phyloP scores from a whole-genome alignment of 2,329 filamentous ascomycete genomes.

The Botrytis elliptica region DNA sequence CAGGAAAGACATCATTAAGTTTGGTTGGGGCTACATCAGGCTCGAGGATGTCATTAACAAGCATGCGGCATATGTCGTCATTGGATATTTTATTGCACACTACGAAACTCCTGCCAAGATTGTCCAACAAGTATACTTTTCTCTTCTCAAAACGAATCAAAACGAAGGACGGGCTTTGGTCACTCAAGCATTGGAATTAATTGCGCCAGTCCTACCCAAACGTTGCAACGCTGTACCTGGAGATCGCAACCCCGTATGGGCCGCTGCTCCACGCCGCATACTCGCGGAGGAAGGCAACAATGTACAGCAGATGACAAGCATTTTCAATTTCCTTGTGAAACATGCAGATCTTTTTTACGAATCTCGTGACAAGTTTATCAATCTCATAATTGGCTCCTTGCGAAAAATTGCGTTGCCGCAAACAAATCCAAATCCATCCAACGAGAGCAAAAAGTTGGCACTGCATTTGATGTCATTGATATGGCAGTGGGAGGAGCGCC shows the following conservation, averaged over 20 bases:
- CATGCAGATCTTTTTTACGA: constrained; percentile 95
- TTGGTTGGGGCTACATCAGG: constrained; percentile 96
- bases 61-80: constrained; percentile 93
- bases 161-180: constrained; percentile 91
- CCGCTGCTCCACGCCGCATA: constrained; percentile 84
- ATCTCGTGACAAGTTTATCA: constrained; percentile 84
- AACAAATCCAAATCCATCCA: constrained; percentile 77
- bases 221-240: constrained; percentile 66
- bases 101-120: constrained; percentile 98
- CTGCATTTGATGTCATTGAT: constrained; percentile 88
- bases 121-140: constrained; percentile 90
- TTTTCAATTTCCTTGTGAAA: constrained; percentile 93
- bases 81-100: constrained; percentile 95
- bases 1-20: constrained; percentile 97
- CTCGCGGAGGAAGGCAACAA: constrained; percentile 93
- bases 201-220: constrained; percentile 91
- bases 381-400: constrained; percentile 83
- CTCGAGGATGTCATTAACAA: constrained; percentile 99
- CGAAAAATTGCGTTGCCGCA: constrained; percentile 79
- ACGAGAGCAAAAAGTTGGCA: constrained; percentile 87
- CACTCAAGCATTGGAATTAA: constrained; percentile 88
- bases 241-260: constrained; percentile 81
- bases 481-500: constrained; percentile 87
- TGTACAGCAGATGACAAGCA: constrained; percentile 91
- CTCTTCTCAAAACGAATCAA: constrained; percentile 86